These are phyloP conservation scores for Ogataea pilisensis DNA, from an alignment of 805 yeast species.

Conservation along the genomic window DNA sequence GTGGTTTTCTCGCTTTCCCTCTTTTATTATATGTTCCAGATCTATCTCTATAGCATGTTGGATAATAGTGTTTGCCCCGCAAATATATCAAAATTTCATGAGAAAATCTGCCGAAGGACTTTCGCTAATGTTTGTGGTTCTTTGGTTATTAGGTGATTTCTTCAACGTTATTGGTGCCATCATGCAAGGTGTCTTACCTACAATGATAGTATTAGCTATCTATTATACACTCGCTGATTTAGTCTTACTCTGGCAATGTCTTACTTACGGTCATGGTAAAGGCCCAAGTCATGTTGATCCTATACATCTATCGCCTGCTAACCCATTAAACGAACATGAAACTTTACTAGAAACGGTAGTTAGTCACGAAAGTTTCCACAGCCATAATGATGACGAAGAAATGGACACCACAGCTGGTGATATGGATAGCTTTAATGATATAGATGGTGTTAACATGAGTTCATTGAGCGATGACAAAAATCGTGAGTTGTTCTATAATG, in stretches of 20 bases:
- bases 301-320: conserved; percentile 83
- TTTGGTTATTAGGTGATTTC: conserved; percentile 93
- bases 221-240: conserved; percentile 92
- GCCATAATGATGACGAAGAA: conserved; percentile 26
- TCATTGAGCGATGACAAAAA: conserved; percentile 11
- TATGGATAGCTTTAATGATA: conserved; percentile 28
- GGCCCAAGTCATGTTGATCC: conserved; percentile 52
- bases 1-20: neutral
- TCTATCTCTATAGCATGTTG: conserved; percentile 95
- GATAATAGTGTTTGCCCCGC: conserved; percentile 97
- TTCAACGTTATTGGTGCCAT: conserved; percentile 91
- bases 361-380: conserved; percentile 34
- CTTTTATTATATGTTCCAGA: conserved; percentile 35
- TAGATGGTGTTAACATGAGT: conserved; percentile 26
- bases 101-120: conserved; percentile 88
- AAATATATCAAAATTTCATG: conserved; percentile 84
- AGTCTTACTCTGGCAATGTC: conserved; percentile 77
- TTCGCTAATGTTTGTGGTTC: conserved; percentile 75
- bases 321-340: conserved; percentile 71
- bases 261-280: conserved; percentile 65
- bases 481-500: conserved; percentile 29
- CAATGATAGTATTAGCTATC: conserved; percentile 89
- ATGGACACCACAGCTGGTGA: conserved; percentile 18
- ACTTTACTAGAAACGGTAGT: conserved; percentile 54
- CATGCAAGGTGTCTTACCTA: conserved; percentile 85